Percentiles rank a stretch among this genome's conserved stretches.
These are phyloP conservation scores for Amborella trichopoda DNA, from an alignment of 164 flowering plant species.

Conservation along the genomic window DNA sequence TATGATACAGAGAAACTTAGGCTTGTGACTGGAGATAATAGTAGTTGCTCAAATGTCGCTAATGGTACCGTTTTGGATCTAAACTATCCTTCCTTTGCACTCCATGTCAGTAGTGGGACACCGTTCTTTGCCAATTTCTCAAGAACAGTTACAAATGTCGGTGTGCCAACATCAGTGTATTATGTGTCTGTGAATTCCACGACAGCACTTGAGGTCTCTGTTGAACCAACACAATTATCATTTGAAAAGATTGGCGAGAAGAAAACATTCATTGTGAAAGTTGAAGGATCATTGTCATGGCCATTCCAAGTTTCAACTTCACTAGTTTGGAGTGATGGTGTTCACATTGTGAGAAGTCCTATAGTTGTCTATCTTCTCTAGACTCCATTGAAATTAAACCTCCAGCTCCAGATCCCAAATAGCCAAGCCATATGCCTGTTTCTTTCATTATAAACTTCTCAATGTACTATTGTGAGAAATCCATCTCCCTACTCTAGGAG, in stretches of 20 bases:
- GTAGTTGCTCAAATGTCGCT: constrained; percentile 41
- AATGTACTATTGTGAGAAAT: too few relatives aligned
- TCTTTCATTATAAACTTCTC: too few relatives aligned
- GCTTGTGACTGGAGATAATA: constrained; percentile 21
- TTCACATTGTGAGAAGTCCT: constrained; percentile 56
- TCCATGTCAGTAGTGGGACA: constrained; percentile 16
- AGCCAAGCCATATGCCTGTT: too few relatives aligned
- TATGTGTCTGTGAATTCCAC: constrained; percentile 40
- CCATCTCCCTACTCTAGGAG: too few relatives aligned
- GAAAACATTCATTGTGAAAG: constrained; percentile 46
- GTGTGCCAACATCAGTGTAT: constrained; percentile 33
- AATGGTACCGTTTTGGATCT: constrained; percentile 20
- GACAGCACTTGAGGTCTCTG: constrained; percentile 34
- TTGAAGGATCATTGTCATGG: constrained; percentile 2
- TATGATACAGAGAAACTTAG: constrained; percentile 23
- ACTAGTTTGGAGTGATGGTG: constrained; percentile 38
- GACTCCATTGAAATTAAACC: too few relatives aligned
- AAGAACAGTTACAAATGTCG: constrained; percentile 66
- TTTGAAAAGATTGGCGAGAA: constrained; percentile 26
- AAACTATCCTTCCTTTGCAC: constrained; percentile 73
- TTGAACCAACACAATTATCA: constrained; percentile 31
- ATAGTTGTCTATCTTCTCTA: too few relatives aligned
- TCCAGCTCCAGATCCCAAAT: too few relatives aligned
- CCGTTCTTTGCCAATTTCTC: constrained; percentile 25
- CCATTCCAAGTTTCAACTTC: constrained; percentile 41